phyloP scores from a whole-genome alignment of 2,329 filamentous ascomycete species.

The Dryadomyces quercus-mongolicae region DNA sequence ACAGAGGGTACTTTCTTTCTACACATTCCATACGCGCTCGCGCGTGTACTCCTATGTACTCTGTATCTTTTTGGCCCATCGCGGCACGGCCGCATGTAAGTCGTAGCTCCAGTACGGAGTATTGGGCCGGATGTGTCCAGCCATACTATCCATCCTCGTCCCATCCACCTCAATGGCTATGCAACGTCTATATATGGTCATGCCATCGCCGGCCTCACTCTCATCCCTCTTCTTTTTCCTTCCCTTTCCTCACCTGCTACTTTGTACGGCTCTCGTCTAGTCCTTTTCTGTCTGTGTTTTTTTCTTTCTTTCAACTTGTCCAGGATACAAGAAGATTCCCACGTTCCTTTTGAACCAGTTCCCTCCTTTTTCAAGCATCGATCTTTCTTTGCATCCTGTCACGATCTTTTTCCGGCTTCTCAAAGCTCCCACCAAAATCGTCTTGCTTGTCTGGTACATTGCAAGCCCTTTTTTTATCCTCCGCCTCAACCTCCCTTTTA shows the following conservation, averaged over 20 bases:
- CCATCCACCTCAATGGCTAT: not conserved
- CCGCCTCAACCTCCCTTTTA: conserved; percentile 14
- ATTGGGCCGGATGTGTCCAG: not conserved
- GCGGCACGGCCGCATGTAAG: too few species aligned
- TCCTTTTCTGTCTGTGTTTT: not conserved
- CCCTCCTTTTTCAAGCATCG: not conserved
- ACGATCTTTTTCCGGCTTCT: not conserved
- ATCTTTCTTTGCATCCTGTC: not conserved
- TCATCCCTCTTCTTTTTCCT: not conserved
- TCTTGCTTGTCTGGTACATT: not conserved
- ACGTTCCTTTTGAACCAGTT: not conserved
- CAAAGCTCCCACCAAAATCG: not conserved
- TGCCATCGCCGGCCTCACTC: not conserved
- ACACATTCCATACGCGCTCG: too few species aligned
- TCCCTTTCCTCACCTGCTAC: not conserved
- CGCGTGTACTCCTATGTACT: not conserved
- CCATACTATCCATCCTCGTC: not conserved
- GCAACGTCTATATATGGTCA: not conserved
- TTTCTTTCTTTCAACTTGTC: not conserved
- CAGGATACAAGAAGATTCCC: not conserved
- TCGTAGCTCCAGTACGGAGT: too few species aligned
- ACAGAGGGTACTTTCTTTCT: not conserved
- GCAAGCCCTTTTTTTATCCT: not conserved
- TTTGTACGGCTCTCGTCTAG: not conserved
- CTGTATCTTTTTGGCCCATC: too few species aligned